These are phyloP conservation scores for Coleophoma eucalyptorum DNA, from an alignment of 2,329 filamentous ascomycete species.

Conservation along the genomic window DNA sequence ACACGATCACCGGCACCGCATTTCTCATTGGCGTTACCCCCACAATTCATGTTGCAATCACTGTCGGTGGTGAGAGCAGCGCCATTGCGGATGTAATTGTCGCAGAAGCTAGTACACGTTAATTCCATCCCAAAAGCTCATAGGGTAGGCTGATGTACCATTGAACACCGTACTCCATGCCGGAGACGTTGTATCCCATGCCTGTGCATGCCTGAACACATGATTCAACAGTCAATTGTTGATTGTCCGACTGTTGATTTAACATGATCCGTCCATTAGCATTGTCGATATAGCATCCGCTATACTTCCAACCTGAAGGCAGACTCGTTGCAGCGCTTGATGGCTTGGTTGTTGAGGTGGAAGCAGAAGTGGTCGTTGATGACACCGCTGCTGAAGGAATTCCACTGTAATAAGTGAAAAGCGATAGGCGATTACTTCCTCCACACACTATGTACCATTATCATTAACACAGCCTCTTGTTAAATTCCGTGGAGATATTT, in stretches of 20 bases:
- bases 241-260: constrained; percentile 11
- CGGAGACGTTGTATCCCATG: constrained; percentile 20
- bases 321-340: background rate
- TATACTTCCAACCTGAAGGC: constrained; percentile 8
- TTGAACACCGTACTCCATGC: constrained; percentile 29
- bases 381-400: too few species aligned
- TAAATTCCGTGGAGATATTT: too few species aligned
- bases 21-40: constrained; percentile 23
- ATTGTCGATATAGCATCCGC: constrained; percentile 3
- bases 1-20: constrained; percentile 28
- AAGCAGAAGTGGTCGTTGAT: background rate
- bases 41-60: constrained; percentile 25
- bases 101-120: too few species aligned
- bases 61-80: constrained; percentile 14
- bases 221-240: constrained; percentile 21
- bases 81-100: constrained; percentile 18
- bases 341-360: background rate
- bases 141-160: too few species aligned
- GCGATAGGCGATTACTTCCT: too few species aligned
- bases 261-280: constrained; percentile 8
- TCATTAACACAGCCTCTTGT: too few species aligned
- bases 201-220: constrained; percentile 23
- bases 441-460: too few species aligned
- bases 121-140: too few species aligned
- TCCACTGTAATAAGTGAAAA: too few species aligned